Percentiles rank a stretch among this genome's conserved stretches.
Conservation (phyloP, 495 filamentous ascomycete species). For the Daldinia vernicosa region DNA sequence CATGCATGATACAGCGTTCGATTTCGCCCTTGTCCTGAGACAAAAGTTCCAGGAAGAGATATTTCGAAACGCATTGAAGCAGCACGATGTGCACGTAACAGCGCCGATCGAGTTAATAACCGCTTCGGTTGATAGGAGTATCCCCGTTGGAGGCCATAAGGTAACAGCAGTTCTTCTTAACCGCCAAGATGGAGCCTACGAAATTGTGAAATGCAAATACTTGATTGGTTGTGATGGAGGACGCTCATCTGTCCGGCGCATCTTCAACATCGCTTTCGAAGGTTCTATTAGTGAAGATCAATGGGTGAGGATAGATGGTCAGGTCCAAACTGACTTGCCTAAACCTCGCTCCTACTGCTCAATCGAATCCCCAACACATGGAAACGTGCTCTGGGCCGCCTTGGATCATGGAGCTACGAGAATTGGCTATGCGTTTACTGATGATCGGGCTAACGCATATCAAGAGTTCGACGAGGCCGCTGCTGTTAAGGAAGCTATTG, state of each 20-base stretch:
- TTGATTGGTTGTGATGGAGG: constrained; percentile 60
- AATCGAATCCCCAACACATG: constrained; percentile 56
- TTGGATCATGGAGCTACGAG: constrained; percentile 48
- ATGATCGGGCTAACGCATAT: constrained; percentile 54
- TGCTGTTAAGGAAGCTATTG: constrained; percentile 39
- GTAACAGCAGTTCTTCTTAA: constrained; percentile 45
- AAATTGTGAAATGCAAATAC: constrained; percentile 49
- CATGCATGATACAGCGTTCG: constrained; percentile 50
- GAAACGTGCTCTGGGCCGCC: constrained; percentile 41
- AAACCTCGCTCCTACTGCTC: constrained; percentile 57
- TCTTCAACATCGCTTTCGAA: constrained; percentile 53
- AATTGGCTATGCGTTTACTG: constrained; percentile 64
- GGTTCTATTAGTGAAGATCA: constrained; percentile 53
- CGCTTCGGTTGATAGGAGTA: constrained; percentile 43
- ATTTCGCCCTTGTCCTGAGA: constrained; percentile 51
- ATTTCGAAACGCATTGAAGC: constrained; percentile 49
- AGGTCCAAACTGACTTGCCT: constrained; percentile 55
- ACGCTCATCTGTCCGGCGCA: constrained; percentile 52
- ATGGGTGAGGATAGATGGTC: constrained; percentile 58
- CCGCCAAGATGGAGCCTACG: constrained; percentile 17
- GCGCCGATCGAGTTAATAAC: constrained; percentile 46
- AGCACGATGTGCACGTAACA: constrained; percentile 48
- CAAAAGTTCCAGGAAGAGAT: constrained; percentile 57
- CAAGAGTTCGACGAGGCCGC: constrained; percentile 48
- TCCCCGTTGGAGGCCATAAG: constrained; percentile 38